Evolutionary conservation across 1,284 basidiomycete species (phyloP).

Genomic region (Microbotryomycetes sp.): DNA sequence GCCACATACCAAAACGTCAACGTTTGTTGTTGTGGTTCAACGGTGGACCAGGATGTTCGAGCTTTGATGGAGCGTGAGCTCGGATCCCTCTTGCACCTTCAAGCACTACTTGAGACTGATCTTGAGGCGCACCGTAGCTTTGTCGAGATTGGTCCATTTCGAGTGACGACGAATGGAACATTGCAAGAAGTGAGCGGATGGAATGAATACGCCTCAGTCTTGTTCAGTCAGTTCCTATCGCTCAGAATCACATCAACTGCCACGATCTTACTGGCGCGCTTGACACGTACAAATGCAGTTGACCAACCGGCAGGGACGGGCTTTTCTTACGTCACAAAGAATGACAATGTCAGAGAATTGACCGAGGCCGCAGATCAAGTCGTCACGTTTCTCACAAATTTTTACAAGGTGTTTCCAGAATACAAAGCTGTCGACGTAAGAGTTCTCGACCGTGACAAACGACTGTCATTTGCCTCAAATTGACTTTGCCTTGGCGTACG

Average conservation of each 20-base stretch:
- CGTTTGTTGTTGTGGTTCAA: slow-evolving; percentile 44
- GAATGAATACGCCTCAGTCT: slow-evolving; percentile 96
- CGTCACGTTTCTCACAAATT: slow-evolving; percentile 75
- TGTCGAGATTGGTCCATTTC: slow-evolving; percentile 93
- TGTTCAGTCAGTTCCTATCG: slow-evolving; percentile 61
- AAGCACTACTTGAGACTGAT: not conserved
- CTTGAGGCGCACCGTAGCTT: slow-evolving; percentile 46
- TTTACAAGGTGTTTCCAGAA: slow-evolving; percentile 88
- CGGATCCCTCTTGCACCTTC: not conserved
- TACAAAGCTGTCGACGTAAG: slow-evolving; percentile 73
- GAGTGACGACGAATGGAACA: slow-evolving; percentile 49
- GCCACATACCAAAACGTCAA: slow-evolving; percentile 76
- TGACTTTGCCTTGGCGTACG: slow-evolving; percentile 12
- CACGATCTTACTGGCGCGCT: not conserved
- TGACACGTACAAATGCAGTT: slow-evolving; percentile 50
- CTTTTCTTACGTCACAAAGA: slow-evolving; percentile 78
- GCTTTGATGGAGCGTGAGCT: slow-evolving; percentile 74
- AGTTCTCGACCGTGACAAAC: slow-evolving; percentile 34
- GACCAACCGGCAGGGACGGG: slow-evolving; percentile 97
- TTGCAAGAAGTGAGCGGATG: slow-evolving; percentile 69
- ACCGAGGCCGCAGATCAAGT: slow-evolving; percentile 70
- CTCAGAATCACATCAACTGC: not conserved
- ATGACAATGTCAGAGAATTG: slow-evolving; percentile 74
- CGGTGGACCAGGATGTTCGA: slow-evolving; percentile 81
- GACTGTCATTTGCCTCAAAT: slow-evolving; percentile 15